Evolutionary conservation across 2,329 filamentous ascomycete genomes (phyloP).

Genomic region (Madurella fahalii): DNA sequence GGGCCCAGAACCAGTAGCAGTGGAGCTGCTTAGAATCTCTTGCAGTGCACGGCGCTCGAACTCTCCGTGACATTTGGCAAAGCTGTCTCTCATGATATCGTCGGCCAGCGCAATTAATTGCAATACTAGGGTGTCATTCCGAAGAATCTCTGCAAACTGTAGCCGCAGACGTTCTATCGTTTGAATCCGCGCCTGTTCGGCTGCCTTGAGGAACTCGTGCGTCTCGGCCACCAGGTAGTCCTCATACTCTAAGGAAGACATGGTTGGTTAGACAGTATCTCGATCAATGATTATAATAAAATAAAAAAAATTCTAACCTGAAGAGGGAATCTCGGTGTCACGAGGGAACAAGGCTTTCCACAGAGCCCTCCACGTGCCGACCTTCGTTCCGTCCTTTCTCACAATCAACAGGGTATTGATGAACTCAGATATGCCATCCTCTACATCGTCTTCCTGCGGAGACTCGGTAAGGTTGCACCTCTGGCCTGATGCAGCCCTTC

Average conservation of each 20-base stretch:
- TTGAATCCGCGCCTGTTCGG: neutral
- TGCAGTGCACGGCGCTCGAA: neutral
- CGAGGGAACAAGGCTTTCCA: conserved; percentile 2
- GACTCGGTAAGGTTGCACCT: neutral
- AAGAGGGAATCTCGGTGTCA: neutral
- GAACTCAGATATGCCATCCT: neutral
- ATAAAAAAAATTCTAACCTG: neutral
- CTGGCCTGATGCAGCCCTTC: neutral
- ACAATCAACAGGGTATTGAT: neutral
- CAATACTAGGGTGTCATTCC: neutral
- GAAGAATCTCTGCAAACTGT: neutral
- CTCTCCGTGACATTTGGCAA: neutral
- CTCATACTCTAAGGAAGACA: neutral
- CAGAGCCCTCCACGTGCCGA: neutral
- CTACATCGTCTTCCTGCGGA: neutral
- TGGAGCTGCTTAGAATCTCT: neutral
- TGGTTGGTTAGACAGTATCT: neutral
- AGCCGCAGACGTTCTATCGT: too few relatives aligned
- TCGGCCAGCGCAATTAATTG: neutral
- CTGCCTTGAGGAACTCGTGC: neutral
- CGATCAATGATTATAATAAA: neutral
- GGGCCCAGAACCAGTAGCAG: neutral
- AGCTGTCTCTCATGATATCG: neutral
- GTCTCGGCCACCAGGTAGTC: neutral
- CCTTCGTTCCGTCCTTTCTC: neutral